phyloP scores from a whole-genome alignment of 2,329 filamentous ascomycete species.

The Fusarium tricinctum region DNA sequence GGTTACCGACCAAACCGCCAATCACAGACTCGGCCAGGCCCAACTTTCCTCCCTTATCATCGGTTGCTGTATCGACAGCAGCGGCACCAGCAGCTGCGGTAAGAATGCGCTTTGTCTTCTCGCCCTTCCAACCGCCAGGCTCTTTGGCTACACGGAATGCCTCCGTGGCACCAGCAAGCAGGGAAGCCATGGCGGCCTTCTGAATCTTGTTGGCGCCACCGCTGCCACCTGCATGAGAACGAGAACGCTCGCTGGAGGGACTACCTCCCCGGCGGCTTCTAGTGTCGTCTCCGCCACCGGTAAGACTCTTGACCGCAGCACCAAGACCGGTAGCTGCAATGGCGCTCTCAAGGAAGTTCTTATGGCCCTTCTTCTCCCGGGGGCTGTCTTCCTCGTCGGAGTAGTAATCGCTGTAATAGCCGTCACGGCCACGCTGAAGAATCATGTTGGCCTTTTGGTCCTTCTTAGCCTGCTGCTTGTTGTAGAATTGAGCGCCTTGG shows the following conservation, averaged over 20 bases:
- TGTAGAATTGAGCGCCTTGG: conserved; percentile 73
- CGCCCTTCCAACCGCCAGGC: conserved; percentile 88
- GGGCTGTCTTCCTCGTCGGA: conserved; percentile 68
- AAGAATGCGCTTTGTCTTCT: conserved; percentile 91
- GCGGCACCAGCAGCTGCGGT: conserved; percentile 90
- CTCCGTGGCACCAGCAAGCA: conserved; percentile 91
- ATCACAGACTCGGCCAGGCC: conserved; percentile 89
- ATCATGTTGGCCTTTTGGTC: conserved; percentile 68
- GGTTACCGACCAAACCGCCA: conserved; percentile 88
- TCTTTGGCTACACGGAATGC: conserved; percentile 92
- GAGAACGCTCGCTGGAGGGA: conserved; percentile 65
- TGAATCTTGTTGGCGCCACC: conserved; percentile 74
- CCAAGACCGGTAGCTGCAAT: conserved; percentile 73
- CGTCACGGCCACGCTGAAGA: conserved; percentile 68
- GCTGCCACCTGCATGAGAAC: conserved; percentile 60
- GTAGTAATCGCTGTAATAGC: conserved; percentile 67
- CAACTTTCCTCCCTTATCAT: conserved; percentile 82
- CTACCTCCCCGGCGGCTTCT: conserved; percentile 65
- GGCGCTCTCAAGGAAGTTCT: conserved; percentile 74
- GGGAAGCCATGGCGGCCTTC: conserved; percentile 90
- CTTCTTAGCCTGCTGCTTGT: conserved; percentile 70
- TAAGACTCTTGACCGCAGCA: conserved; percentile 71
- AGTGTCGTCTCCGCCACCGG: conserved; percentile 63
- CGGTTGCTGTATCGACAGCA: conserved; percentile 83
- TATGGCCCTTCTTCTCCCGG: conserved; percentile 71